A percentile compares a stretch with the other conserved stretches of the same genome.
phyloP scores from a whole-genome alignment of 108 stramenopile genomes.

The Nitzschia inconspicua region DNA sequence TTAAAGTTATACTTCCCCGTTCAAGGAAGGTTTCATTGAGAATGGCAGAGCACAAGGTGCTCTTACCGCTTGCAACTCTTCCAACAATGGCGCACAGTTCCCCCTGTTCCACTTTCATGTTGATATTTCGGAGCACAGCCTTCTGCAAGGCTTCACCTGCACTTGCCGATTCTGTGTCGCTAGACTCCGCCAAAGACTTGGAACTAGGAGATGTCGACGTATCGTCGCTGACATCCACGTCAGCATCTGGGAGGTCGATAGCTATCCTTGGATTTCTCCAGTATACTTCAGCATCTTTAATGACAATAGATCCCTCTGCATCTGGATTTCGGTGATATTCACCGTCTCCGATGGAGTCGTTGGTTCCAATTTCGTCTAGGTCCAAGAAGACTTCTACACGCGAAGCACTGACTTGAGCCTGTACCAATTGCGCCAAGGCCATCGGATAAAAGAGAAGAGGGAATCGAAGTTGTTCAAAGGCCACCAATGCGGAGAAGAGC shows the following conservation, averaged over 20 bases:
- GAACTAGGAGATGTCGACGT: background rate
- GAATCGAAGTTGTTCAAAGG: slow-evolving; percentile 71
- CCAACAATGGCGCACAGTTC: slow-evolving; percentile 85
- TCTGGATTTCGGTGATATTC: slow-evolving; percentile 34
- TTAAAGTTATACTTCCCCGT: slow-evolving; percentile 33
- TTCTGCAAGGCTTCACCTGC: slow-evolving; percentile 31
- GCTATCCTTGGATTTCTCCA: slow-evolving; percentile 64
- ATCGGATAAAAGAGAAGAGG: slow-evolving; percentile 71
- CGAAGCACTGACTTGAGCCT: slow-evolving; percentile 55
- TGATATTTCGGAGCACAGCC: slow-evolving; percentile 40
- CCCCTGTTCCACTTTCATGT: slow-evolving; percentile 47
- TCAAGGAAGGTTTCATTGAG: slow-evolving; percentile 75
- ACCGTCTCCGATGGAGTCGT: slow-evolving; percentile 31
- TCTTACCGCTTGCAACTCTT: slow-evolving; percentile 82
- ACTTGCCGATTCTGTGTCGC: background rate
- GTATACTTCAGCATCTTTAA: slow-evolving; percentile 60
- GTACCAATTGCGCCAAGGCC: slow-evolving; percentile 61
- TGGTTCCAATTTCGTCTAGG: slow-evolving; percentile 46
- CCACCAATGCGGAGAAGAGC: slow-evolving; percentile 59
- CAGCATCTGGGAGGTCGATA: slow-evolving; percentile 15
- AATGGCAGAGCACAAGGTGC: slow-evolving; percentile 63
- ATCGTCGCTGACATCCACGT: slow-evolving; percentile 17
- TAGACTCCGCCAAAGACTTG: background rate
- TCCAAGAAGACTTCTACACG: slow-evolving; percentile 31
- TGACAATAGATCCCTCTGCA: slow-evolving; percentile 34